A percentile compares a stretch with the other conserved stretches of the same genome.
phyloP scores from a whole-genome alignment of 108 stramenopile species.

The Epithemia pelagica region DNA sequence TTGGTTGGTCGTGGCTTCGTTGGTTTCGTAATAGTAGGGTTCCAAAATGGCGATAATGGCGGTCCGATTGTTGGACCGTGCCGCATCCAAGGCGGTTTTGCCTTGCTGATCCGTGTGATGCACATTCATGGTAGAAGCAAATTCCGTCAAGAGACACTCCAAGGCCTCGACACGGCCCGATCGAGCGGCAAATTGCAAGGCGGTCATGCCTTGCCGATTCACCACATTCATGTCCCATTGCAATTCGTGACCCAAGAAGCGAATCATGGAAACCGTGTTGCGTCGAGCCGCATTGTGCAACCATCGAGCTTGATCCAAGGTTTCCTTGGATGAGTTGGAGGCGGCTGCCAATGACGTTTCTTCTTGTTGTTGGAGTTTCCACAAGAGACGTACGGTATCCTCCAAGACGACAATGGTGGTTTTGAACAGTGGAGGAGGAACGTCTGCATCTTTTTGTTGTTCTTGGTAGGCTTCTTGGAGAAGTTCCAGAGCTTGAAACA shows the following conservation, averaged over 20 bases:
- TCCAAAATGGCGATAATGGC: slow-evolving; percentile 3
- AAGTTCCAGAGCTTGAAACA: slow-evolving; percentile 16
- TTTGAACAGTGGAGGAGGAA: neutral
- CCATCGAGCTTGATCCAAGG: neutral
- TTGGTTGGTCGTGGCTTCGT: neutral
- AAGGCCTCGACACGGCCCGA: slow-evolving; percentile 48
- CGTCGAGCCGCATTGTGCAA: slow-evolving; percentile 43
- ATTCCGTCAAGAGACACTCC: slow-evolving; percentile 23
- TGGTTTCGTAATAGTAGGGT: no score
- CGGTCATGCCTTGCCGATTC: slow-evolving; percentile 70
- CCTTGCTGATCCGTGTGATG: slow-evolving; percentile 38
- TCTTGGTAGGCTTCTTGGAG: slow-evolving; percentile 2
- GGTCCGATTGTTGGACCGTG: slow-evolving; percentile 45
- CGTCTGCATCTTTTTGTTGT: neutral
- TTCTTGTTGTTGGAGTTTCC: neutral
- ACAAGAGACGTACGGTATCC: neutral
- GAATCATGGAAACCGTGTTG: slow-evolving; percentile 26
- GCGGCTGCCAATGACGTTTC: neutral
- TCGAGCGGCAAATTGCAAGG: slow-evolving; percentile 65
- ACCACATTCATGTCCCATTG: slow-evolving; percentile 26
- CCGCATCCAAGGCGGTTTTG: slow-evolving; percentile 61
- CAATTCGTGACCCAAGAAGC: slow-evolving; percentile 28
- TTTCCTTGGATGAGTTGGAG: neutral
- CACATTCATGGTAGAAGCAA: slow-evolving; percentile 20
- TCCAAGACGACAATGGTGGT: neutral